A percentile compares a stretch with the other conserved stretches of the same genome.
These are phyloP conservation scores for barley (Hordeum vulgare) DNA, from an alignment of 176 grass and related monocot genomes.

Conservation along the genomic window MorexV3_pseudomolecules_assembly NC_058519.1:530253785-530254284, in stretches of 20 bases:
- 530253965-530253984: background rate
- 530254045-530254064: conserved; percentile 79
- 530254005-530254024: conserved; percentile 57
- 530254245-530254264: conserved; percentile 59
- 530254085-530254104: conserved; percentile 87
- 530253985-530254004: conserved; percentile 53
- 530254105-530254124: conserved; percentile 60
- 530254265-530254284: conserved; percentile 81
- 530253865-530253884: conserved; percentile 7
- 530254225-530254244: conserved; percentile 95
- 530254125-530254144: conserved; percentile 48
- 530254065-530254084: conserved; percentile 73
- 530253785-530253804: too few relatives aligned
- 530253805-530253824: background rate
- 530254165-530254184: conserved; percentile 99
- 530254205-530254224: conserved; percentile 56
- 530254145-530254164: conserved; percentile 64
- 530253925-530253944: background rate
- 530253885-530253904: conserved; percentile 8
- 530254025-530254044: conserved; percentile 74
- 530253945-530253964: conserved; percentile 8
- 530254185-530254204: conserved; percentile 65
- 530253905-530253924: background rate
- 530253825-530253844: background rate
- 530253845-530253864: background rate